A percentile compares a stretch with the other conserved stretches of the same genome.
phyloP scores from a whole-genome alignment of 768 basidiomycete genomes.

The Mycena capillaripes region DNA sequence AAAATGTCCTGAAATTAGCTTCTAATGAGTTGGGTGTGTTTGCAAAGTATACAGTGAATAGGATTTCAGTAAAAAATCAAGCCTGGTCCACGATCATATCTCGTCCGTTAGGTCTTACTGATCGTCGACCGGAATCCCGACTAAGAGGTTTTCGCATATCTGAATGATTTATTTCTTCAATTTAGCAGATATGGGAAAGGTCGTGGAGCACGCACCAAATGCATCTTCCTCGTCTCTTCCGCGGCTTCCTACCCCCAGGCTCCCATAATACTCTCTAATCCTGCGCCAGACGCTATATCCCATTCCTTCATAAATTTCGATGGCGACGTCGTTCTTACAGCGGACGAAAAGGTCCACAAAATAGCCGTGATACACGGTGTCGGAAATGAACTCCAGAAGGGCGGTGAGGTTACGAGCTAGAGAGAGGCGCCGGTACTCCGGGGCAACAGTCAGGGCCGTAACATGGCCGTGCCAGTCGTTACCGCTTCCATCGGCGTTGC shows the following conservation, averaged over 20 bases:
- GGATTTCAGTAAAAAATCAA: too few species aligned
- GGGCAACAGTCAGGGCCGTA: conserved; percentile 95
- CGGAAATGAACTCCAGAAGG: conserved; percentile 88
- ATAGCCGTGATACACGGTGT: conserved; percentile 84
- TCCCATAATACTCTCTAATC: conserved; percentile 92
- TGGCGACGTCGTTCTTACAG: conserved; percentile 88
- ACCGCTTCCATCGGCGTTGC: conserved; percentile 88
- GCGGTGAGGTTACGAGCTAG: conserved; percentile 91
- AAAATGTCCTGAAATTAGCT: not conserved
- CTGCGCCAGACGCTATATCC: conserved; percentile 95
- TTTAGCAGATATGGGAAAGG: not conserved
- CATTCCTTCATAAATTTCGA: conserved; percentile 92
- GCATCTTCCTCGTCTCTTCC: conserved; percentile 90
- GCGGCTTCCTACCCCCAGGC: conserved; percentile 75
- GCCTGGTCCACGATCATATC: conserved; percentile 69
- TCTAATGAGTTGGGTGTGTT: conserved; percentile 13
- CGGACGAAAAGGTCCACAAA: conserved; percentile 98
- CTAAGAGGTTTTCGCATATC: conserved; percentile 84
- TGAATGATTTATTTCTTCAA: conserved; percentile 39
- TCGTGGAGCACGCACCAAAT: conserved; percentile 74
- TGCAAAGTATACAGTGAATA: not conserved
- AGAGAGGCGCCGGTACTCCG: conserved; percentile 89
- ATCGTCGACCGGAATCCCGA: conserved; percentile 71
- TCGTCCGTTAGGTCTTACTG: conserved; percentile 78
- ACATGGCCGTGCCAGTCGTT: conserved; percentile 94